These are phyloP conservation scores for Parathielavia appendiculata DNA, from an alignment of 495 filamentous ascomycete species.

Conservation along the genomic window DNA sequence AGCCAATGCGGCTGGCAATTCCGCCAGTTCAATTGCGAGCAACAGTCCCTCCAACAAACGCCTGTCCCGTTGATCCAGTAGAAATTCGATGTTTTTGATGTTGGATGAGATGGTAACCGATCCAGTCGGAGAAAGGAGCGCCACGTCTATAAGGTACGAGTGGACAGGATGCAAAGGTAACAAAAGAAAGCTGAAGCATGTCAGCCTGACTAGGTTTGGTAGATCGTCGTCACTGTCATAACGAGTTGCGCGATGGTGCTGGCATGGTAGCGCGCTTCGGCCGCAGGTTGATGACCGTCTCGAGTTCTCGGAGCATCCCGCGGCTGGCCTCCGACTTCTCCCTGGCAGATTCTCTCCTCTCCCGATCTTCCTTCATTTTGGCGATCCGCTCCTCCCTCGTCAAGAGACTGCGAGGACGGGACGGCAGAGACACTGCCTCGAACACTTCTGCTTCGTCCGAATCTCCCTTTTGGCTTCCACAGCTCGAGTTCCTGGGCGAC, in stretches of 20 bases:
- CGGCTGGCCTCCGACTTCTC: constrained; percentile 74
- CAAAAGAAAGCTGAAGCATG: constrained; percentile 18
- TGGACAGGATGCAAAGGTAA: constrained; percentile 14
- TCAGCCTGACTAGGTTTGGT: constrained; percentile 13
- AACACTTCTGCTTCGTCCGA: constrained; percentile 73
- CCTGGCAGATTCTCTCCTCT: constrained; percentile 57
- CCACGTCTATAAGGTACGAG: constrained; percentile 18
- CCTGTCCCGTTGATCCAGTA: constrained; percentile 9
- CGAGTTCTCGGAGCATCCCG: constrained; percentile 85
- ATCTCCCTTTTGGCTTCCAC: constrained; percentile 26
- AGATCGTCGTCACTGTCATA: constrained; percentile 31
- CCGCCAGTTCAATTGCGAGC: not conserved
- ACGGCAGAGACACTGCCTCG: constrained; percentile 77
- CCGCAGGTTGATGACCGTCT: constrained; percentile 77
- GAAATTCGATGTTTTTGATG: not conserved
- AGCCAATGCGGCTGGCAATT: constrained; percentile 1
- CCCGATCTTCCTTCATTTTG: constrained; percentile 84
- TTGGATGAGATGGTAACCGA: constrained; percentile 5
- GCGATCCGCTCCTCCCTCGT: constrained; percentile 83
- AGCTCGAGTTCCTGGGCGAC: constrained; percentile 34
- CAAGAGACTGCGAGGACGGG: constrained; percentile 62
- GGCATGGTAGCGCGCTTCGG: constrained; percentile 39
- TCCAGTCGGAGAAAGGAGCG: constrained; percentile 3
- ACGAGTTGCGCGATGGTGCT: constrained; percentile 27
- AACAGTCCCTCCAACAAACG: constrained; percentile 15